Percentiles rank a stretch among this genome's conserved stretches.
These are phyloP conservation scores for Exophiala mesophila DNA, from an alignment of 2,329 filamentous ascomycete genomes.

Conservation along the genomic window DNA sequence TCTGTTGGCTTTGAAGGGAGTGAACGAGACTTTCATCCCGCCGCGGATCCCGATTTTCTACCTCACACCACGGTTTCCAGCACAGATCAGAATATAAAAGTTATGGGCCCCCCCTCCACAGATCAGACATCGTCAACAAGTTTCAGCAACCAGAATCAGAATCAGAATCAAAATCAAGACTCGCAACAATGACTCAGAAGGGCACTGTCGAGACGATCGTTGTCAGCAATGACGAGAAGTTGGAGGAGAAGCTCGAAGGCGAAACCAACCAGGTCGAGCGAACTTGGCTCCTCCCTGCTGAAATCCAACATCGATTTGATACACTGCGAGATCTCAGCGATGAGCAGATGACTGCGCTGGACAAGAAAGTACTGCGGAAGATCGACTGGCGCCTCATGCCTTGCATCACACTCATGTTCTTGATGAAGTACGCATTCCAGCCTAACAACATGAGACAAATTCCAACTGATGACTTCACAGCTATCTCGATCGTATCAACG, in stretches of 20 bases:
- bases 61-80: neutral
- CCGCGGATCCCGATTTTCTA: neutral
- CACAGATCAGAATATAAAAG: neutral
- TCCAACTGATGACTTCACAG: slow-evolving; percentile 20
- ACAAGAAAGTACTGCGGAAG: slow-evolving; percentile 2
- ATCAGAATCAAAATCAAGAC: neutral
- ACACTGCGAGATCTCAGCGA: slow-evolving; percentile 3
- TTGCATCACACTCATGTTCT: slow-evolving; percentile 5
- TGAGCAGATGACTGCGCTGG: slow-evolving; percentile 5
- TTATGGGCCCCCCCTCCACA: neutral
- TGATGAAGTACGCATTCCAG: slow-evolving; percentile 3
- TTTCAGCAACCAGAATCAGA: neutral
- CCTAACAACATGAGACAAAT: no score
- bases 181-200: neutral
- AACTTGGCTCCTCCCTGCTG: neutral
- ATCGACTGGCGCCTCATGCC: slow-evolving; percentile 8
- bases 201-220: neutral
- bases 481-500: slow-evolving; percentile 40
- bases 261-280: neutral
- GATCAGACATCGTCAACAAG: neutral
- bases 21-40: neutral
- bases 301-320: slow-evolving; percentile 7
- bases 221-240: slow-evolving; percentile 1
- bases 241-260: neutral
- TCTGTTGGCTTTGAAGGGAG: no score